A percentile compares a stretch with the other conserved stretches of the same genome.
Conservation (phyloP, 331 rosid species). For the Quercus phellos region DNA sequence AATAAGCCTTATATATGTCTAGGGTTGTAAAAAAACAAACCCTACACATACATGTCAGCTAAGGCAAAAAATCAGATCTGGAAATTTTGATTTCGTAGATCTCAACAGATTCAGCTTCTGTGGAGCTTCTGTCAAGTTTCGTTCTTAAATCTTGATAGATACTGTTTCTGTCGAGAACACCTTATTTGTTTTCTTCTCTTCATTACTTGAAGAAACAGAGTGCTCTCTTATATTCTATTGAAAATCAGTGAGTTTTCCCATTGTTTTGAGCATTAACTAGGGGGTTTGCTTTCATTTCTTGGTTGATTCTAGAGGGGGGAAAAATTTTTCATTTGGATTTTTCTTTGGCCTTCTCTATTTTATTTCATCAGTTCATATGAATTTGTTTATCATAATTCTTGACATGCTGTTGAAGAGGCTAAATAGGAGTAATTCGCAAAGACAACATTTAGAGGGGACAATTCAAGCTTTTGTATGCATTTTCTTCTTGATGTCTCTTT, state of each 20-base stretch:
- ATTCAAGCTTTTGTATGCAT: background rate
- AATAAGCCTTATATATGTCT: too few relatives aligned
- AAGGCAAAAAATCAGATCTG: too few relatives aligned
- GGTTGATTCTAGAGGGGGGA: background rate
- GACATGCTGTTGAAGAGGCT: background rate
- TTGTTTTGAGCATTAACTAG: constrained; percentile 16
- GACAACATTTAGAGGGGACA: background rate
- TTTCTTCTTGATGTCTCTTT: background rate
- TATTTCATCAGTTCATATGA: background rate
- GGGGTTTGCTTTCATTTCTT: constrained; percentile 9
- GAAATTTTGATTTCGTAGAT: too few relatives aligned
- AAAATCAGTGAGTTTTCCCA: background rate
- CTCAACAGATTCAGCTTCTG: too few relatives aligned
- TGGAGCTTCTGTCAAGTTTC: too few relatives aligned
- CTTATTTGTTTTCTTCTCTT: too few relatives aligned
- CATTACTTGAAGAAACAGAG: too few relatives aligned
- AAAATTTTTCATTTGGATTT: background rate
- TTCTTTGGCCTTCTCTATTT: background rate
- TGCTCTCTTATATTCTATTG: too few relatives aligned
- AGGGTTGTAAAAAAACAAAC: too few relatives aligned
- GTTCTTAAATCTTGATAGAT: too few relatives aligned
- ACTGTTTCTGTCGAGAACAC: too few relatives aligned
- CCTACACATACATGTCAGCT: too few relatives aligned
- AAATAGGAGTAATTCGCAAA: background rate
- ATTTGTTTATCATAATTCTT: background rate